A percentile compares a stretch with the other conserved stretches of the same genome.
Evolutionary conservation across 805 yeast species (phyloP).

Genomic region (Komagataella pastoris): DNA sequence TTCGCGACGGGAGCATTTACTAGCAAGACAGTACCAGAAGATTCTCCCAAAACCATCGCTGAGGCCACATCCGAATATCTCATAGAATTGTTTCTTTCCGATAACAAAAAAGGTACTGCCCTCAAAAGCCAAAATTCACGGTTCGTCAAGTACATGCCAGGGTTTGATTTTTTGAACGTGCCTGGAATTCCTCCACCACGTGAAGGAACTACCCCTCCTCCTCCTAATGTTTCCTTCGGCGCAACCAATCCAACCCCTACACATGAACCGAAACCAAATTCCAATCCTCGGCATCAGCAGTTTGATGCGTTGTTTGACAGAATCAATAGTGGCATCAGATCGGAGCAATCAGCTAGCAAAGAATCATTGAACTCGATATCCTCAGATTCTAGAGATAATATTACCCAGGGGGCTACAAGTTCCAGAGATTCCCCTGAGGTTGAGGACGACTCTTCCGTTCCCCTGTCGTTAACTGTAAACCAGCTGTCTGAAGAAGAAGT

Average conservation of each 20-base stretch:
- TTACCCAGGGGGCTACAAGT: conserved; percentile 8
- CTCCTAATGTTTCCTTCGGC: conserved; percentile 42
- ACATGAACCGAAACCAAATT: conserved; percentile 3
- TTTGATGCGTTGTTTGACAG: conserved; percentile 10
- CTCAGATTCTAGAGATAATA: neutral
- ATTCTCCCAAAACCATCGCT: neutral
- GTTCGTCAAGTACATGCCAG: conserved; percentile 18
- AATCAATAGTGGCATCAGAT: conserved; percentile 5
- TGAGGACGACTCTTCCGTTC: conserved; percentile 30
- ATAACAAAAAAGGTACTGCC: neutral
- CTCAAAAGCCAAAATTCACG: neutral
- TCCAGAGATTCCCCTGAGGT: conserved; percentile 5
- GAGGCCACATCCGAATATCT: neutral
- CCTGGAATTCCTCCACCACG: conserved; percentile 19
- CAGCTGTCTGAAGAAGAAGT: conserved; percentile 70
- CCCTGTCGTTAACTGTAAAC: conserved; percentile 49
- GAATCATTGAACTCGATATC: neutral
- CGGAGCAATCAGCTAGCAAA: neutral
- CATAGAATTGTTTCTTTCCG: neutral
- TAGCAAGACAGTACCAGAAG: conserved; percentile 3
- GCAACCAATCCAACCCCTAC: conserved; percentile 11
- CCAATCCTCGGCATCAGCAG: conserved; percentile 6
- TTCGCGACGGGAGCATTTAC: conserved; percentile 5
- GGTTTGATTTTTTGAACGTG: conserved; percentile 41
- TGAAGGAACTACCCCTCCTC: conserved; percentile 14